phyloP scores from a whole-genome alignment of 2,329 filamentous ascomycete genomes.

The Aspergillus intermedius region DNA sequence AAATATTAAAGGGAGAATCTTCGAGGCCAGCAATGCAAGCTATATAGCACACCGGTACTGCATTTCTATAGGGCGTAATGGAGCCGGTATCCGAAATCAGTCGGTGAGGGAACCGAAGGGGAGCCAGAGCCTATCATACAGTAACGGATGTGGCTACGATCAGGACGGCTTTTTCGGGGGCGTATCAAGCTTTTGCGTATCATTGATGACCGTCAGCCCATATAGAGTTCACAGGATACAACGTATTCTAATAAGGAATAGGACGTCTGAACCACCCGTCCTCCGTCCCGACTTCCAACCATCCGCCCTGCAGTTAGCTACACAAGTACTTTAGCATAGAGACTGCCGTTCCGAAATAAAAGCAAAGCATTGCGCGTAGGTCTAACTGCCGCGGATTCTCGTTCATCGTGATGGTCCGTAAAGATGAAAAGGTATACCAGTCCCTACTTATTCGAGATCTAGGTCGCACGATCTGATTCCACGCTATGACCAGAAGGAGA shows the following conservation, averaged over 20 bases:
- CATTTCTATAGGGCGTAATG: background rate
- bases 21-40: background rate
- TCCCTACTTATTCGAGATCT: background rate
- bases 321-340: background rate
- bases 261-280: background rate
- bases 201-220: too few species aligned
- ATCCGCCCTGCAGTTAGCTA: background rate
- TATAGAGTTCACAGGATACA: background rate
- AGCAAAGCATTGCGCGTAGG: background rate
- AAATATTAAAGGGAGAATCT: background rate
- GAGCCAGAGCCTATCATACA: background rate
- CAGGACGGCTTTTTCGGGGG: background rate
- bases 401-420: background rate
- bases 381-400: background rate
- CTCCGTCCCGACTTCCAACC: background rate
- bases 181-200: too few species aligned
- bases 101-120: background rate
- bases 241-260: background rate
- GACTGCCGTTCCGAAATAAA: background rate
- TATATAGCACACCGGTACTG: background rate
- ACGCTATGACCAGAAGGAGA: background rate
- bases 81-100: background rate
- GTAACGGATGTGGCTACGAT: background rate
- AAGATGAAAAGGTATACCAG: background rate
- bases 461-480: too few species aligned